Conservation (phyloP, 139 green algal species). For the Tetratostichococcus sp. region DNA sequence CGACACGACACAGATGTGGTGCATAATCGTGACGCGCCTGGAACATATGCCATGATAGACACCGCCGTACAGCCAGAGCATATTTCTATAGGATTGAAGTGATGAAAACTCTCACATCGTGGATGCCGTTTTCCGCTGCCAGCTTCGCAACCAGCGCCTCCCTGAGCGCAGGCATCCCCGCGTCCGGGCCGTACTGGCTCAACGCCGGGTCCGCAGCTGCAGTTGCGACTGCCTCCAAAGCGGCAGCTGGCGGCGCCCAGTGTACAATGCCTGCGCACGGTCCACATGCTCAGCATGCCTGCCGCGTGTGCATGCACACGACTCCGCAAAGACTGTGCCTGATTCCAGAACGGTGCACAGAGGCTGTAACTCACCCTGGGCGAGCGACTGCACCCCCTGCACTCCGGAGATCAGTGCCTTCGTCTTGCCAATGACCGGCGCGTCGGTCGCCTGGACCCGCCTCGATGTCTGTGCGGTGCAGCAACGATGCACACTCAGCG, state of each 20-base stretch:
- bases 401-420: slow-evolving; percentile 51
- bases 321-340: too few relatives aligned
- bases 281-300: neutral
- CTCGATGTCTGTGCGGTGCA: slow-evolving; percentile 36
- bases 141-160: slow-evolving; percentile 75
- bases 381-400: slow-evolving; percentile 48
- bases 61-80: too few relatives aligned
- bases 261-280: slow-evolving; percentile 62
- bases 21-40: neutral
- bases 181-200: slow-evolving; percentile 62
- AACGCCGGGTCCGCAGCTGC: slow-evolving; percentile 4
- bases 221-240: slow-evolving; percentile 38
- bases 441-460: slow-evolving; percentile 61
- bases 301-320: too few relatives aligned
- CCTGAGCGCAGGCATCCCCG: slow-evolving; percentile 71
- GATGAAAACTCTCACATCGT: slow-evolving; percentile 18
- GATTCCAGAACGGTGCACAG: too few relatives aligned
- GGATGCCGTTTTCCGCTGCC: slow-evolving; percentile 59
- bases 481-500: neutral
- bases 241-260: slow-evolving; percentile 67
- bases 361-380: slow-evolving; percentile 46
- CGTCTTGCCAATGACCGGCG: slow-evolving; percentile 68
- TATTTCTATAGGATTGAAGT: too few relatives aligned
- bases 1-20: too few relatives aligned
- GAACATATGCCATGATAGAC: too few relatives aligned